Evolutionary conservation across 2,329 filamentous ascomycete species (phyloP).

Genomic region (Lecanoromycetidae sp.): DNA sequence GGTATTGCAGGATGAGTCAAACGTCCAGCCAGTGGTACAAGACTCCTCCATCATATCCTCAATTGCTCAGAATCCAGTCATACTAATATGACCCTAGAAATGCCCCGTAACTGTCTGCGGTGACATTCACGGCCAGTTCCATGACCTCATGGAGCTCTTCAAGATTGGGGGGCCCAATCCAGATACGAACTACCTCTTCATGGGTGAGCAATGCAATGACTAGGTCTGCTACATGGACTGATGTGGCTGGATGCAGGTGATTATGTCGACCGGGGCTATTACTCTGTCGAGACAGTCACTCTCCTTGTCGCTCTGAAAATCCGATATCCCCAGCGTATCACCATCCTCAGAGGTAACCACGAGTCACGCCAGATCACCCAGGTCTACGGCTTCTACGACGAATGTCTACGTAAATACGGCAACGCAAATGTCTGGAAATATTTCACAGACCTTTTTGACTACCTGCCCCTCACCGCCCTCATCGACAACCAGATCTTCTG

Average conservation of each 20-base stretch:
- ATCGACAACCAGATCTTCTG: conserved; percentile 53
- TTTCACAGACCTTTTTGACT: conserved; percentile 98
- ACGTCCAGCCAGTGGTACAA: conserved; percentile 96
- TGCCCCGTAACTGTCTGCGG: conserved; percentile 97
- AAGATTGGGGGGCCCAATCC: conserved; percentile 96
- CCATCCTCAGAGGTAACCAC: conserved; percentile 96
- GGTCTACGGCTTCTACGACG: conserved; percentile 98
- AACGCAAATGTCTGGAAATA: conserved; percentile 99
- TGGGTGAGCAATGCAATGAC: no score
- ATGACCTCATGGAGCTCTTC: conserved; percentile 98
- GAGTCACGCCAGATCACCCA: conserved; percentile 98
- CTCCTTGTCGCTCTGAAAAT: conserved; percentile 95
- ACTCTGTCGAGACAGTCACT: conserved; percentile 95
- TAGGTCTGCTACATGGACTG: no score
- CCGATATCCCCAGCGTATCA: conserved; percentile 94
- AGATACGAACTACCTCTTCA: conserved; percentile 98
- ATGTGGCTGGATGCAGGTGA: conserved; percentile 51
- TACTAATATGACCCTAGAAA: conserved; percentile 49
- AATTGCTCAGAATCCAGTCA: neutral
- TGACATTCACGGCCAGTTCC: conserved; percentile 98
- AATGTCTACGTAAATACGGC: conserved; percentile 96
- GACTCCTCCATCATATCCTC: conserved; percentile 11
- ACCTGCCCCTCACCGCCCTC: conserved; percentile 87
- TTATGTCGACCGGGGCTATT: conserved; percentile 97
- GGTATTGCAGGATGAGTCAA: conserved; percentile 93